Conservation (phyloP, 1,284 basidiomycete genomes). For the Rhodotorula sp. region DNA sequence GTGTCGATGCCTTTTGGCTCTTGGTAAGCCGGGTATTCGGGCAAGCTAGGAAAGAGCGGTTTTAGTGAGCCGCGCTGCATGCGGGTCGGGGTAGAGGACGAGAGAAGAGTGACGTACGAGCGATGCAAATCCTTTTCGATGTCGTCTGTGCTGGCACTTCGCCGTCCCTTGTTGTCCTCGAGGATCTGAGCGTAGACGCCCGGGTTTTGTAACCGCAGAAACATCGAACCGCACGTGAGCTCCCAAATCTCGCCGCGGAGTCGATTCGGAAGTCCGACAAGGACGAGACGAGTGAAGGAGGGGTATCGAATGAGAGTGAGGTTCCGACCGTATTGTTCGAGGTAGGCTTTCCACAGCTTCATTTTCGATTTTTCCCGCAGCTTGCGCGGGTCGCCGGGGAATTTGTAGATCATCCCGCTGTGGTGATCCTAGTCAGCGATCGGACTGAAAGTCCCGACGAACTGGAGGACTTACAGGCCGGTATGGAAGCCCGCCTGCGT, state of each 20-base stretch:
- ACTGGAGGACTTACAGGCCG: constrained; percentile 56
- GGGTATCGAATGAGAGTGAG: constrained; percentile 92
- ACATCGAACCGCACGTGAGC: constrained; percentile 89
- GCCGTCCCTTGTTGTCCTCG: constrained; percentile 73
- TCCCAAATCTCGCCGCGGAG: constrained; percentile 99
- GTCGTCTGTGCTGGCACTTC: constrained; percentile 90
- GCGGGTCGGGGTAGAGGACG: too few relatives aligned
- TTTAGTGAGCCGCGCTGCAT: neutral
- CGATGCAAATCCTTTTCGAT: constrained; percentile 99
- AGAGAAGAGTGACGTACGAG: constrained; percentile 21
- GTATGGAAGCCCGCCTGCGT: constrained; percentile 61
- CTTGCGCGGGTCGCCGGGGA: constrained; percentile 92
- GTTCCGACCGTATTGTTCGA: constrained; percentile 78
- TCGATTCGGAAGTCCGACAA: constrained; percentile 93
- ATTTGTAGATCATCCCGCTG: constrained; percentile 76
- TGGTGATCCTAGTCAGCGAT: neutral
- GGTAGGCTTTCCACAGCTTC: constrained; percentile 92
- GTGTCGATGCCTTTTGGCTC: constrained; percentile 78
- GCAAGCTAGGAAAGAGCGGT: constrained; percentile 59
- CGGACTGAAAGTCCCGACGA: neutral
- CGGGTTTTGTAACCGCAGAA: constrained; percentile 77
- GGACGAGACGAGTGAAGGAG: constrained; percentile 90
- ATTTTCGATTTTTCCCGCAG: constrained; percentile 94
- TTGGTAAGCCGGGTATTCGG: constrained; percentile 93
- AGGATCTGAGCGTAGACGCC: constrained; percentile 80